A percentile compares a stretch with the other conserved stretches of the same genome.
phyloP scores from a whole-genome alignment of 2,329 filamentous ascomycete genomes.

The Fusarium humuli region DNA sequence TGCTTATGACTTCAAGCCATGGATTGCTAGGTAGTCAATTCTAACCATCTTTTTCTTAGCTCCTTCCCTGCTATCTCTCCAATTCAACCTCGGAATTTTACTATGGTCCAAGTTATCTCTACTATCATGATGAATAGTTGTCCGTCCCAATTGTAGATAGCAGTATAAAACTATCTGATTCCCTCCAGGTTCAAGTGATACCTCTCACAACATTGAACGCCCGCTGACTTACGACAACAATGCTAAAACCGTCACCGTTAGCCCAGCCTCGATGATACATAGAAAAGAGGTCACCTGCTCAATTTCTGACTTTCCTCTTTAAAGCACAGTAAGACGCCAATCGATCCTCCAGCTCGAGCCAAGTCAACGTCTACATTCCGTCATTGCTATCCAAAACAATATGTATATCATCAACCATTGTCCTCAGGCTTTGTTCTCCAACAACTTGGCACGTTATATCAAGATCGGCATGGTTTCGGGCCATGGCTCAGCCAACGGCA shows the following conservation, averaged over 20 bases:
- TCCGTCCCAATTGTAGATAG: neutral
- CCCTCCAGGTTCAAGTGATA: neutral
- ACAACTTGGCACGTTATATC: neutral
- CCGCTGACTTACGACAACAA: conserved; percentile 21
- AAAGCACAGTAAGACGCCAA: conserved; percentile 26
- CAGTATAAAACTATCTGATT: neutral
- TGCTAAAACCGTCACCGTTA: conserved; percentile 11
- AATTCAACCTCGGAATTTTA: neutral
- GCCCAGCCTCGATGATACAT: conserved; percentile 24
- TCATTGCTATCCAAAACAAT: conserved; percentile 1
- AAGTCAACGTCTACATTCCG: conserved; percentile 2
- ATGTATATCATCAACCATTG: conserved; percentile 2
- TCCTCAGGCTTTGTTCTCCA: neutral
- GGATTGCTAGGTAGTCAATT: neutral
- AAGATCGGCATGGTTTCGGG: neutral
- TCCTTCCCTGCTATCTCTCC: neutral
- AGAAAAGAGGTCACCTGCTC: conserved; percentile 36
- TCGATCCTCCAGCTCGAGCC: conserved; percentile 1
- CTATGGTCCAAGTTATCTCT: neutral
- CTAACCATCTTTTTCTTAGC: neutral
- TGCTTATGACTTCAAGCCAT: neutral
- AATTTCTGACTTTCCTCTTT: conserved; percentile 31
- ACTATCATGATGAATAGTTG: neutral
- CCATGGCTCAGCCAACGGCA: conserved; percentile 14
- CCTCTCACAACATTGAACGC: neutral